Conservation (phyloP, 305 asterid species). For the Euphrasia arctica region DNA sequence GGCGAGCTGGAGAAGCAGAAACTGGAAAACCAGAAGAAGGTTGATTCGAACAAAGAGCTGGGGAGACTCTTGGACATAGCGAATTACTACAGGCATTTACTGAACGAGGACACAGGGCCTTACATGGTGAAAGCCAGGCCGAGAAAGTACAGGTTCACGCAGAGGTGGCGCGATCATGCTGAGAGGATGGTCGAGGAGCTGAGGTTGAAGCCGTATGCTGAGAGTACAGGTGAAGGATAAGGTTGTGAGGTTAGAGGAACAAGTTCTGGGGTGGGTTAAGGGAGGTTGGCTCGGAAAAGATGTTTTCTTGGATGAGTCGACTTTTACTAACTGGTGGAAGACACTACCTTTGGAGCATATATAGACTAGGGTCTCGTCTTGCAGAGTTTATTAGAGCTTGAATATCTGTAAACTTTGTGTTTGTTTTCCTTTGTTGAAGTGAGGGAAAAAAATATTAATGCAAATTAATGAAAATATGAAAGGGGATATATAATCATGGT, state of each 20-base stretch:
- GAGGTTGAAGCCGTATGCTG: slow-evolving; percentile 38
- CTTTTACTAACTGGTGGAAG: slow-evolving; percentile 82
- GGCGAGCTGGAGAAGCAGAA: slow-evolving; percentile 76
- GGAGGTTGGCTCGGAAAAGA: slow-evolving; percentile 43
- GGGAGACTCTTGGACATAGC: slow-evolving; percentile 79
- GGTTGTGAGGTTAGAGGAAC: slow-evolving; percentile 49
- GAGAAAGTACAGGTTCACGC: slow-evolving; percentile 59
- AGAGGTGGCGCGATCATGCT: slow-evolving; percentile 74
- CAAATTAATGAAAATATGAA: no score
- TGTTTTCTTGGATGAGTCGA: slow-evolving; percentile 67
- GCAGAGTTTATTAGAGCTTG: slow-evolving; percentile 25
- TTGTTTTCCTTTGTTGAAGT: no score
- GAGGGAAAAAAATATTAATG: no score
- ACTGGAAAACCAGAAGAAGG: slow-evolving; percentile 49
- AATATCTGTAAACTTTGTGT: no score
- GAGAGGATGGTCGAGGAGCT: slow-evolving; percentile 82
- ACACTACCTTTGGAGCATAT: slow-evolving; percentile 52
- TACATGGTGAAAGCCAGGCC: slow-evolving; percentile 77
- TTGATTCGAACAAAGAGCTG: slow-evolving; percentile 48
- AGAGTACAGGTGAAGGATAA: slow-evolving; percentile 34
- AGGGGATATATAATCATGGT: no score
- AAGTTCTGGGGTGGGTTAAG: slow-evolving; percentile 40
- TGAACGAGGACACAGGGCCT: slow-evolving; percentile 83
- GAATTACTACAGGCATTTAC: slow-evolving; percentile 72
- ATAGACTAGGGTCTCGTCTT: slow-evolving; percentile 41